Evolutionary conservation across 2,329 filamentous ascomycete genomes (phyloP).

Genomic region (Paraphoma sp.): DNA sequence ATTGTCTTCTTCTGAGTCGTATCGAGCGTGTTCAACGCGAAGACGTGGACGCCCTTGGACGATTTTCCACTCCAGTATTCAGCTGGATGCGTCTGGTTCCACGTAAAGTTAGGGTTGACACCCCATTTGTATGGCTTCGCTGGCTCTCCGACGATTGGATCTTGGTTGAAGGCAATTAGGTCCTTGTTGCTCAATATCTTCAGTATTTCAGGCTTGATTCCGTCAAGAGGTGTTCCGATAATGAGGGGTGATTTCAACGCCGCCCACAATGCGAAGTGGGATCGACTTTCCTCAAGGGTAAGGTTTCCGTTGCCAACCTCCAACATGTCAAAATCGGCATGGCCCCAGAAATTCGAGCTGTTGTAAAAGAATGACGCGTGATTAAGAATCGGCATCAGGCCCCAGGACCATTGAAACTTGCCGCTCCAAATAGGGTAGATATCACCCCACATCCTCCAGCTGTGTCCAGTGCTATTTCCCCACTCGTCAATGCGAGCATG

Average conservation of each 20-base stretch:
- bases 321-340: constrained; percentile 35
- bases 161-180: constrained; percentile 55
- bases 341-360: constrained; percentile 28
- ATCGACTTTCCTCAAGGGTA: constrained; percentile 37
- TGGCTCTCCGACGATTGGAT: constrained; percentile 50
- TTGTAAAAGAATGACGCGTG: constrained; percentile 29
- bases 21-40: constrained; percentile 34
- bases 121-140: constrained; percentile 55
- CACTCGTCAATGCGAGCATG: constrained; percentile 36
- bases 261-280: constrained; percentile 51
- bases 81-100: constrained; percentile 47
- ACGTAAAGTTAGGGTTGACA: constrained; percentile 58
- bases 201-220: constrained; percentile 48
- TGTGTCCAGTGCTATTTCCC: constrained; percentile 40
- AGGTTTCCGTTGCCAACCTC: constrained; percentile 49
- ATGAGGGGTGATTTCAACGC: constrained; percentile 52
- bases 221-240: constrained; percentile 50
- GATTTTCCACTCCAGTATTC: constrained; percentile 38
- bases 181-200: constrained; percentile 49
- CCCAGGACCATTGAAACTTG: constrained; percentile 10
- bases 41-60: constrained; percentile 29
- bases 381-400: constrained; percentile 27
- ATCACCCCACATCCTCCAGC: constrained; percentile 39
- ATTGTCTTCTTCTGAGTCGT: constrained; percentile 16
- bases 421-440: constrained; percentile 27